Percentiles rank a stretch among this genome's conserved stretches.
Evolutionary conservation across 345 rosid genomes (phyloP).

Genomic region (Ceriops zippeliana): DNA sequence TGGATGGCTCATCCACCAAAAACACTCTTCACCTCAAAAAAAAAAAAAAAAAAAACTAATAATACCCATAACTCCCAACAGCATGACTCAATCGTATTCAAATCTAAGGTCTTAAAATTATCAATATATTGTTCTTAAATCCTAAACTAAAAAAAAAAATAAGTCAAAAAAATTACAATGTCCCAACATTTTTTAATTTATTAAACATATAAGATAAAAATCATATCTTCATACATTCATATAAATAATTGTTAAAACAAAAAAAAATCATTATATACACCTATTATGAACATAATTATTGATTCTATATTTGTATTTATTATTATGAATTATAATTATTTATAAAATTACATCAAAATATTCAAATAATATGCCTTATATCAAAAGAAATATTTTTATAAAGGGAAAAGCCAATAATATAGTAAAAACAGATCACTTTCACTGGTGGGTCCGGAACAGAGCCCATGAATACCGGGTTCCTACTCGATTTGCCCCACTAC

Average conservation of each 20-base stretch:
- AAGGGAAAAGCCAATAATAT: too few species aligned
- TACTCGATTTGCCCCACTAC: too few species aligned
- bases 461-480: background rate
- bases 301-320: too few species aligned
- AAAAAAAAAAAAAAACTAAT: background rate
- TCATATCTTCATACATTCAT: background rate
- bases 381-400: too few species aligned
- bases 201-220: background rate
- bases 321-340: too few species aligned
- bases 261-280: background rate
- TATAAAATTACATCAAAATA: too few species aligned
- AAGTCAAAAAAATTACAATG: slow-evolving; percentile 14
- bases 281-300: too few species aligned
- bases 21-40: slow-evolving; percentile 10
- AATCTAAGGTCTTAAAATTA: slow-evolving; percentile 24
- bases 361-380: too few species aligned
- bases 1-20: background rate
- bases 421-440: background rate
- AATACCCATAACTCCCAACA: background rate
- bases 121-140: background rate
- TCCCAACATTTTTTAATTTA: slow-evolving; percentile 10
- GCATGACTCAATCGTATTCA: background rate
- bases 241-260: background rate
- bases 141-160: background rate
- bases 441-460: slow-evolving; percentile 25